A percentile compares a stretch with the other conserved stretches of the same genome.
Conservation (phyloP, 345 rosid genomes). For the Ceriops decandra region DNA sequence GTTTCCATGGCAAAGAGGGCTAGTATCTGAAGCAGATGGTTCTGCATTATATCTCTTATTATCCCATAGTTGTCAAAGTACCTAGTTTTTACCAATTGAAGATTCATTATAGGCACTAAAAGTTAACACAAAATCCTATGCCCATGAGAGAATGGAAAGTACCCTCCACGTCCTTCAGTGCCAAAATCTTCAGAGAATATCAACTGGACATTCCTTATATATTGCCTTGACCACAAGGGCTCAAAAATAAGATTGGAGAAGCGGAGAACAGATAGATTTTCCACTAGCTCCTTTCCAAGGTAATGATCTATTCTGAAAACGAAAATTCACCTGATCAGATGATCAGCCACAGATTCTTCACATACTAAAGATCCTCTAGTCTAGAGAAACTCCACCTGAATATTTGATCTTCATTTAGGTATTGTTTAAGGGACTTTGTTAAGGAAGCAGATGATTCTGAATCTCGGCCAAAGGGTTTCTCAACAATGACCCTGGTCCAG, state of each 20-base stretch:
- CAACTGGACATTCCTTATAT: conserved; percentile 83
- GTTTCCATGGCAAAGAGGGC: conserved; percentile 99
- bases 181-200: conserved; percentile 98
- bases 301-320: conserved; percentile 88
- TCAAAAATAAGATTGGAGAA: conserved; percentile 98
- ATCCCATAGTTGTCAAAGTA: conserved; percentile 94
- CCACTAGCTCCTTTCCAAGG: conserved; percentile 96
- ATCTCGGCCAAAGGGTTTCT: conserved; percentile 98
- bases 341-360: neutral
- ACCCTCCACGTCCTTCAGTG: conserved; percentile 99
- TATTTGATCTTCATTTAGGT: conserved; percentile 87
- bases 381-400: conserved; percentile 56
- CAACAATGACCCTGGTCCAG: conserved; percentile 98
- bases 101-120: conserved; percentile 2
- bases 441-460: conserved; percentile 95
- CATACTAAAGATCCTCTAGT: conserved; percentile 1
- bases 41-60: conserved; percentile 98
- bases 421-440: conserved; percentile 77
- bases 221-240: conserved; percentile 96
- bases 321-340: conserved; percentile 22
- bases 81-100: conserved; percentile 33
- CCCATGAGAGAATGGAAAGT: conserved; percentile 19
- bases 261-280: conserved; percentile 92
- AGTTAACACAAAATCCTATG: neutral
- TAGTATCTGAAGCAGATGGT: conserved; percentile 95